Evolutionary conservation across 2,329 filamentous ascomycete genomes (phyloP), one percentile per base, ranked within the genome.

Genomic region (Sclerotinia minor): DNA sequence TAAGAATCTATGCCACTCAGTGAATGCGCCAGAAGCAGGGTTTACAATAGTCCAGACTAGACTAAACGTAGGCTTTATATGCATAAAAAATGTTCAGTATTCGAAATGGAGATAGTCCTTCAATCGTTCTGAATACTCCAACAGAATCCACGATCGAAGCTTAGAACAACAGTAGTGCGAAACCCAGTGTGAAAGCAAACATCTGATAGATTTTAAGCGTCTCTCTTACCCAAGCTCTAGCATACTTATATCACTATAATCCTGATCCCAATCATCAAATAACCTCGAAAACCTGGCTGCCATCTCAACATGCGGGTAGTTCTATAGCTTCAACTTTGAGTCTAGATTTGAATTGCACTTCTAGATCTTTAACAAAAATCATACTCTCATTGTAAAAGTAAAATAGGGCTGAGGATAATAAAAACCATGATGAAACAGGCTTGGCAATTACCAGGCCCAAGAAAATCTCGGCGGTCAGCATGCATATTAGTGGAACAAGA

Each of bases 201-300:
- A 11, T 17, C 21, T 35, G 21, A 35, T 24, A 13, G 35, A 24
- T 24, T 21, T 32, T 19, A 60, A 24, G 13, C 13, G 19, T 35
- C n/a, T n/a, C n/a, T 15, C 60, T 53, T 59, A 68, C 54, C 61
- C 64, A 41, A 67, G 32, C 7, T 69, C 57, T 15, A 67, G n/a
- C 64, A 67, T 52, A 41, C 17, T 50, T 15, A 67, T 50, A 38
- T 67, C 68, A 13, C 44, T 32, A 64, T 67, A 19, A 38, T 67
- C 41, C 15, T 44, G 53, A 29, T 69, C 68, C 68, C 68, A 67
- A 41, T 53, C 45, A 35, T 69, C 65, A 67, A 69, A 69, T 13
- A 67, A 41, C 24, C 68, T 64, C n/a, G 65, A 69, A 41, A 69
- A 64, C 13, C 65, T 67, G 11, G 65, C 32, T 21, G 53, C n/a